Evolutionary conservation across 1,139 yeast genomes (phyloP), one percentile per base, ranked within the genome.

Genomic region (Taphrina wiesneri): DNA sequence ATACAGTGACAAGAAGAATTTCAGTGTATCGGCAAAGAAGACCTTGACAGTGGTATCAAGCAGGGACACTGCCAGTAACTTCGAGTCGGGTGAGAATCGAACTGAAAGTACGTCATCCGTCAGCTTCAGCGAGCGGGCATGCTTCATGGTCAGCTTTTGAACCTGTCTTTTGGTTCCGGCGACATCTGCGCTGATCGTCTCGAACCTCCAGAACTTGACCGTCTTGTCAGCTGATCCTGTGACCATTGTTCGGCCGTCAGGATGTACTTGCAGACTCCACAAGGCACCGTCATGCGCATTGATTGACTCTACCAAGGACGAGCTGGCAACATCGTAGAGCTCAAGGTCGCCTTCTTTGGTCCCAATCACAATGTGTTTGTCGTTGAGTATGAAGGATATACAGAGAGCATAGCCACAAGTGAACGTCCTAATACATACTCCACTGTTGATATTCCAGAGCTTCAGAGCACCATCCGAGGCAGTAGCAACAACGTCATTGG

Each of bases 191-290:
- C 83, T 80, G 56, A 84, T 87, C 34, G 90, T 83, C 71, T 82
- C 80, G 74, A 95, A 85, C 63, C 86, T 85, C 99, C 99, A 93
- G 74, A 91, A 90, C 75, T 90, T 90, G 60, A 92, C 88, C 4
- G 84, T 77, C 75, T 91, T 91, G 76, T 95, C 99, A 56, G 96
- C 95, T 53, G 98, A 95, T 30, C 98, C 99, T 11, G 98, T 89
- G 0, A 92, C 86, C 69, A 93, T 79, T 0, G 87, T 82, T 72
- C 85, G 87, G 21, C 99, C 99, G 76, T 93, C 96, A 7, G 87
- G 84, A 0, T 95, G 85, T 47, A 93, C 76, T 75, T 93, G 97
- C 71, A 93, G 79, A 0, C 96, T 86, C 98, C 98, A 95, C 59
- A 93, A 84, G 0, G 97, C 90, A 28, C 91, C 88, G 3, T 83